A percentile compares a stretch with the other conserved stretches of the same genome.
Evolutionary conservation across 1,139 yeast genomes (phyloP).

Genomic region (Kodamaea sp.): DNA sequence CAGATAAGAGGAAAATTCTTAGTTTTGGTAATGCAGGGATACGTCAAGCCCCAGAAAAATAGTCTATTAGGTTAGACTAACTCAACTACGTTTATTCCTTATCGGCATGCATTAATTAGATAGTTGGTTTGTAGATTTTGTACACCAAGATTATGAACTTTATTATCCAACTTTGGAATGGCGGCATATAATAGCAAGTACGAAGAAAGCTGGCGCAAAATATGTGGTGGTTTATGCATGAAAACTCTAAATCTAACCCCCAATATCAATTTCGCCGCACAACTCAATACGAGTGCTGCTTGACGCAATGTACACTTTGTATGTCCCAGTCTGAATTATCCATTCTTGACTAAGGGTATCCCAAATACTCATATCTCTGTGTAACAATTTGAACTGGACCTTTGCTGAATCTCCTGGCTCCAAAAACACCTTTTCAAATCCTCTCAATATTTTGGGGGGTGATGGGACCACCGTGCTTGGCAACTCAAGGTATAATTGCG

Average conservation of each 20-base stretch:
- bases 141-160: too few species aligned
- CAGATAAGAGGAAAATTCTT: too few species aligned
- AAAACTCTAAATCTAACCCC: conserved; percentile 18
- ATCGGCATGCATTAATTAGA: too few species aligned
- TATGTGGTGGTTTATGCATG: not conserved
- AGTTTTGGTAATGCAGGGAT: too few species aligned
- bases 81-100: too few species aligned
- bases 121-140: too few species aligned
- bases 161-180: too few species aligned
- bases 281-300: conserved; percentile 55
- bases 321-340: conserved; percentile 61
- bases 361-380: conserved; percentile 63
- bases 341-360: conserved; percentile 59
- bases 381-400: conserved; percentile 47
- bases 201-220: too few species aligned
- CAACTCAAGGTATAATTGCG: conserved; percentile 58
- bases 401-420: conserved; percentile 42
- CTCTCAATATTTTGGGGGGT: conserved; percentile 56
- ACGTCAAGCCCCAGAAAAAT: too few species aligned
- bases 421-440: conserved; percentile 57
- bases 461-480: conserved; percentile 46
- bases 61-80: too few species aligned
- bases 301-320: conserved; percentile 53
- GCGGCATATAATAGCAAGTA: too few species aligned
- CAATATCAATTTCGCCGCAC: conserved; percentile 48